A percentile compares a stretch with the other conserved stretches of the same genome.
Conservation (phyloP, 192 early-diverging fungal species). For the Coemansia sp. region DNA sequence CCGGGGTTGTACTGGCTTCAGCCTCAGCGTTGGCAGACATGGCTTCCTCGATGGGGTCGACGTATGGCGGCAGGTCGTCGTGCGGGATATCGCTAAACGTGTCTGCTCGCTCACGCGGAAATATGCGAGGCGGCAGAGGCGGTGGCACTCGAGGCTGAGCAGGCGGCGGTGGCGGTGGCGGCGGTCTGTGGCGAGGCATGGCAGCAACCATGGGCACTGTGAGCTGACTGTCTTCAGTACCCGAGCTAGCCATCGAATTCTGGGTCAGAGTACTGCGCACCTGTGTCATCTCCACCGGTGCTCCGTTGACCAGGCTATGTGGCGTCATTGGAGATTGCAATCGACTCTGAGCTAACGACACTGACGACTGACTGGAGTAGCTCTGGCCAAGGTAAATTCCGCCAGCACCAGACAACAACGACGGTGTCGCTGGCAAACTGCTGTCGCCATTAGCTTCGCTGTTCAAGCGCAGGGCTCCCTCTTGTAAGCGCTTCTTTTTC, state of each 20-base stretch:
- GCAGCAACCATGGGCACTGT: not conserved
- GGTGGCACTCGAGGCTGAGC: not conserved
- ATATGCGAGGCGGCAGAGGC: slow-evolving; percentile 9
- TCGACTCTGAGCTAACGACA: not conserved
- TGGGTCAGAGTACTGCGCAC: not conserved
- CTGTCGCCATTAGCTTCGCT: not conserved
- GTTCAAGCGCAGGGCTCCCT: not conserved
- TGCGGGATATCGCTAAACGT: slow-evolving; percentile 45
- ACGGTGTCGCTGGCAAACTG: slow-evolving; percentile 2
- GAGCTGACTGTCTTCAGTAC: not conserved
- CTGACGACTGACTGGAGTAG: slow-evolving; percentile 7
- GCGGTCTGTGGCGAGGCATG: not conserved
- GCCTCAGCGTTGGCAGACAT: slow-evolving; percentile 13
- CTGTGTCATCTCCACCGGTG: not conserved
- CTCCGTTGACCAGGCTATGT: not conserved
- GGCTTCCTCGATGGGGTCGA: slow-evolving; percentile 54
- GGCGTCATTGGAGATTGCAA: not conserved
- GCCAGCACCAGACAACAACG: not conserved
- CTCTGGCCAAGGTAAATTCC: not conserved
- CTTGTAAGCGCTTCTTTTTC: not conserved
- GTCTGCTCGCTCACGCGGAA: slow-evolving; percentile 26
- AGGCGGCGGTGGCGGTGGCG: slow-evolving; percentile 9
- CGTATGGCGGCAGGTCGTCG: slow-evolving; percentile 50
- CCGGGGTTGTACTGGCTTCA: not conserved
- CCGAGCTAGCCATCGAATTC: not conserved